phyloP scores from a whole-genome alignment of 306 rosid species.

The Prinsepia uniflora region DNA sequence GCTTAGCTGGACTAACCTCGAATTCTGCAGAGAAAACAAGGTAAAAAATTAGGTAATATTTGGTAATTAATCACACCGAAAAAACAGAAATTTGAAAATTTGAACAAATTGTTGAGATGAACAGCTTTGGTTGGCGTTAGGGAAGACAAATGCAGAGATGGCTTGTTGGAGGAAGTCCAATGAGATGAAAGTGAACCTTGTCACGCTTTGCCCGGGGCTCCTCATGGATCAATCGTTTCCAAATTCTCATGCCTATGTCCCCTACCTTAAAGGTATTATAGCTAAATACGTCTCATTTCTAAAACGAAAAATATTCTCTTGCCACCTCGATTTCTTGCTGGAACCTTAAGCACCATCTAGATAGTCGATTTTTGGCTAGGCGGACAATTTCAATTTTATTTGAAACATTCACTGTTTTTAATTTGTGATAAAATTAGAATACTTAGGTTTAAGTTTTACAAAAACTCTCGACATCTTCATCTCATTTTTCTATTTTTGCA shows the following conservation, averaged over 20 bases:
- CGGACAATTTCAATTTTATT: too few species aligned
- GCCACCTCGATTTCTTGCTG: too few species aligned
- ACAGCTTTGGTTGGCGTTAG: constrained; percentile 20
- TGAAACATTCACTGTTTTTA: too few species aligned
- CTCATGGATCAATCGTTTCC: constrained; percentile 2
- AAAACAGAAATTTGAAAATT: background rate
- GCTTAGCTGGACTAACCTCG: constrained; percentile 5
- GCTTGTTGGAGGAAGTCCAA: constrained; percentile 16
- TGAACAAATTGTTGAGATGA: background rate
- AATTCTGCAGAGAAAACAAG: constrained; percentile 18
- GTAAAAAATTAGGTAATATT: background rate
- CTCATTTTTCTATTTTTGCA: too few species aligned
- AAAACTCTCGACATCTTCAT: too few species aligned
- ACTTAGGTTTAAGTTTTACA: too few species aligned
- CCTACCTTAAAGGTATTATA: constrained; percentile 3
- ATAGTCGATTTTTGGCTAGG: too few species aligned
- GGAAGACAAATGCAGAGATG: constrained; percentile 20
- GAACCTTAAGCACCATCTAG: too few species aligned
- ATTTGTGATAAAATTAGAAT: too few species aligned
- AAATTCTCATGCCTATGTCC: background rate
- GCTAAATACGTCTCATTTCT: background rate
- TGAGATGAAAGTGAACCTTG: constrained; percentile 19
- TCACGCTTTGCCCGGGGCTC: constrained; percentile 15
- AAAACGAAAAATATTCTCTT: background rate
- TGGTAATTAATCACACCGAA: background rate